phyloP scores from a whole-genome alignment of 176 grass and related monocot genomes.

The Aechmea fasciata region DNA sequence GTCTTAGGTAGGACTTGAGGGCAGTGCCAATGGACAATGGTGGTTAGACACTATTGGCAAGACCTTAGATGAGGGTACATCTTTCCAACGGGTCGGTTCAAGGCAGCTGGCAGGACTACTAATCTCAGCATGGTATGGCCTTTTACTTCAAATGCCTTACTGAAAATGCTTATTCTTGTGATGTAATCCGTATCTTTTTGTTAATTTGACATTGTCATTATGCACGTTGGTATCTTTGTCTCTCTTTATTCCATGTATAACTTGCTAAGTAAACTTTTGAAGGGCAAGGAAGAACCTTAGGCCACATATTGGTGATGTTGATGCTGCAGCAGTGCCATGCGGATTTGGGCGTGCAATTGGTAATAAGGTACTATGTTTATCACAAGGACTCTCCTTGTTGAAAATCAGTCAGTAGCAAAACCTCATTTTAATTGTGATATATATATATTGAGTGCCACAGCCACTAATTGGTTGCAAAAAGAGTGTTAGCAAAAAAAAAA shows the following conservation, averaged over 20 bases:
- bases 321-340: constrained; percentile 85
- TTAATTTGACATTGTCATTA: constrained; percentile 3
- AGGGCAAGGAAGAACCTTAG: constrained; percentile 83
- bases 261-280: constrained; percentile 34
- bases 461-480: too few relatives aligned
- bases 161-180: constrained; percentile 14
- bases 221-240: too few relatives aligned
- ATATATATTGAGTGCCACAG: too few relatives aligned
- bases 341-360: constrained; percentile 91
- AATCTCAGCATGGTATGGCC: constrained; percentile 78
- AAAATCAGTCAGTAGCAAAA: too few relatives aligned
- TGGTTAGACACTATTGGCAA: constrained; percentile 94
- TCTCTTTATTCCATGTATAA: constrained; percentile 13
- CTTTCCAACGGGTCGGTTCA: constrained; percentile 92
- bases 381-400: constrained; percentile 15
- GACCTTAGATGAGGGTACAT: constrained; percentile 71
- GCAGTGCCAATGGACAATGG: constrained; percentile 92
- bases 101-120: constrained; percentile 89
- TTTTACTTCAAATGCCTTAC: constrained; percentile 16
- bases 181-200: not conserved
- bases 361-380: constrained; percentile 65
- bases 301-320: constrained; percentile 92
- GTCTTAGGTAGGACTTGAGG: constrained; percentile 93
- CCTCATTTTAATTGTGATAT: too few relatives aligned
- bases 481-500: too few relatives aligned